Evolutionary conservation across 129 eudicot genomes (phyloP), one percentile per base, ranked within the genome.

Genomic region (Rutidosis leptorrhynchoides): DNA sequence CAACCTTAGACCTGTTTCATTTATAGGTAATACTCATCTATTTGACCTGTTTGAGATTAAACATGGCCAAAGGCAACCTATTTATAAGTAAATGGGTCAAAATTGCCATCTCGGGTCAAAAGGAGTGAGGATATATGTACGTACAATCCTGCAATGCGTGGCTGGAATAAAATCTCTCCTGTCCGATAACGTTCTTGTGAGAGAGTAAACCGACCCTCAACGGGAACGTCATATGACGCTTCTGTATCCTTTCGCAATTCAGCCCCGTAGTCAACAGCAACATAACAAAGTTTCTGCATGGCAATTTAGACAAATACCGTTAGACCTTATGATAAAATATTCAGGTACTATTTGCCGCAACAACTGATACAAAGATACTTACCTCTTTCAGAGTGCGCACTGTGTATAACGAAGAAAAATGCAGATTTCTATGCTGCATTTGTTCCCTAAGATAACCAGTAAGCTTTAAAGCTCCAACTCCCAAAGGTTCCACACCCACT

Each of bases 361-460:
- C 59, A 17, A 66, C 7, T 67, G 48, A 61, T 29, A 23, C 4
- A 26, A 46, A 35, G 33, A 16, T 15, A 26, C 16, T 25, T 82
- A 93, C 99, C 96, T 93, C 99, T 81, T 93, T 93, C 68, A 93
- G 77, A 4, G 89, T 53, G 57, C 93, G 92, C 68, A 89, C 99
- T 59, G 99, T 93, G 76, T 93, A 88, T 33, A 86, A 65, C 5
- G 95, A 89, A 29, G 83, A 79, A 68, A 86, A 84, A 35, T 67
- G 53, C 7, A 89, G 81, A 77, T 89, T 89, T 66, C 79, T 85
- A 65, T 86, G 93, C 30, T 83, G 95, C 99, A 93, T 78, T 84
- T 80, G 82, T 37, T 93, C 96, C 80, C 86, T 83, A 48, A 93
- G 99, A 67, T 77, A 89, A 73, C 90, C 95, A 9, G 96, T 93